Conservation (phyloP, 257 asterid genomes). For the Solanum pinnatisectum region DNA sequence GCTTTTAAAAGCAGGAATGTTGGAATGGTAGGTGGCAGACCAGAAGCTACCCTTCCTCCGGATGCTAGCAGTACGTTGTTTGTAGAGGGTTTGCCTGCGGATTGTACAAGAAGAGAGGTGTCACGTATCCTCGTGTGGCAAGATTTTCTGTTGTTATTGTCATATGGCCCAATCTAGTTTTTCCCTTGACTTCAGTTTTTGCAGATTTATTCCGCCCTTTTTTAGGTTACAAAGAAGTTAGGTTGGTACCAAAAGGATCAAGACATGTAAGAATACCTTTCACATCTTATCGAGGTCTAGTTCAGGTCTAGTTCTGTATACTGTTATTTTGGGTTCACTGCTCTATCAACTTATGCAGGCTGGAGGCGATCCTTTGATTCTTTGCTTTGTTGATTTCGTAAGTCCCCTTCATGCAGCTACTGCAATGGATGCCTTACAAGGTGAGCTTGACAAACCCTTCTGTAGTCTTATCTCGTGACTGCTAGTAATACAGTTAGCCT, state of each 20-base stretch:
- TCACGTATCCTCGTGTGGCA: constrained; percentile 59
- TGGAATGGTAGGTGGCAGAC: constrained; percentile 34
- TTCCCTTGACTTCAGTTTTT: constrained; percentile 37
- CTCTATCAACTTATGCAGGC: constrained; percentile 32
- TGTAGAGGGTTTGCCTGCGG: constrained; percentile 44
- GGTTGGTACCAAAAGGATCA: constrained; percentile 66
- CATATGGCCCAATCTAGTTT: constrained; percentile 5
- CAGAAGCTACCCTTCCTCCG: constrained; percentile 66
- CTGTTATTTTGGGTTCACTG: not conserved
- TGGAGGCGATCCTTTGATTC: constrained; percentile 64
- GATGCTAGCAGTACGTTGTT: constrained; percentile 79
- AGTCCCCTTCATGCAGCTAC: constrained; percentile 85
- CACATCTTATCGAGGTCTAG: not conserved
- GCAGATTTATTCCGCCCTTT: constrained; percentile 91
- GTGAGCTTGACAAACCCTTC: constrained; percentile 15
- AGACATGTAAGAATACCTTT: constrained; percentile 45
- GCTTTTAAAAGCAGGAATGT: constrained; percentile 32
- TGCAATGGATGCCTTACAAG: constrained; percentile 75
- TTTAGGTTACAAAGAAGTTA: constrained; percentile 72
- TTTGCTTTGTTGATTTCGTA: constrained; percentile 73
- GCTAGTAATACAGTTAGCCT: not conserved
- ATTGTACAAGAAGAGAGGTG: constrained; percentile 77
- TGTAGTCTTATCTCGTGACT: not conserved
- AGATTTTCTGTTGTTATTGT: not conserved
- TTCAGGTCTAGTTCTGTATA: not conserved